phyloP scores from a whole-genome alignment of 148 eudicot species.

The Nepenthes gracilis region DNA sequence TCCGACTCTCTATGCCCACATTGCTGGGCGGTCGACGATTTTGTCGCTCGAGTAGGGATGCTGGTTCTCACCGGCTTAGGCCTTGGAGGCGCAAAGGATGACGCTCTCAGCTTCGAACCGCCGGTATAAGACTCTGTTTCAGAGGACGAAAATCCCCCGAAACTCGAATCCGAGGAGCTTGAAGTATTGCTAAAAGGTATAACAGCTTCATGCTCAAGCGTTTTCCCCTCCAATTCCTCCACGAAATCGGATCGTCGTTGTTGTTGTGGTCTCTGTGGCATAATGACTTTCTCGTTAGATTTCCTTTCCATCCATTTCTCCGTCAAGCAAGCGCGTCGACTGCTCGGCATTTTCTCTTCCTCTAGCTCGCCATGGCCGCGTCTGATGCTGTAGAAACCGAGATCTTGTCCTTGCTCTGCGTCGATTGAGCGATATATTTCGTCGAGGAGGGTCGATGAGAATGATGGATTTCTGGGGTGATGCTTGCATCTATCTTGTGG shows the following conservation, averaged over 20 bases:
- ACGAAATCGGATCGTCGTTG: neutral
- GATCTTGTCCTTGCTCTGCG: neutral
- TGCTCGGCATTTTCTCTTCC: constrained; percentile 18
- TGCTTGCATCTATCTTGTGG: constrained; percentile 13
- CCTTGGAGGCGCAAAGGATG: constrained; percentile 20
- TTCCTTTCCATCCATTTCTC: constrained; percentile 63
- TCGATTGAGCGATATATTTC: constrained; percentile 60
- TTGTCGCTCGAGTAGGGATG: constrained; percentile 3
- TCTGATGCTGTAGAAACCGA: constrained; percentile 8
- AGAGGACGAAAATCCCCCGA: constrained; percentile 38
- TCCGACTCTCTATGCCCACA: neutral
- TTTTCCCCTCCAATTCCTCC: neutral
- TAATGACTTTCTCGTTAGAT: constrained; percentile 6
- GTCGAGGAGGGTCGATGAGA: constrained; percentile 64
- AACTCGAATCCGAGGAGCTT: constrained; percentile 35
- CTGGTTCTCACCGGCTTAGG: constrained; percentile 35
- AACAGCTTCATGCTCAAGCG: constrained; percentile 17
- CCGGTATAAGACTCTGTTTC: constrained; percentile 34
- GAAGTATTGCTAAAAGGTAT: constrained; percentile 45
- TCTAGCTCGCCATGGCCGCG: constrained; percentile 12
- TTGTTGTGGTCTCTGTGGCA: neutral
- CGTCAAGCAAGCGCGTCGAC: constrained; percentile 38
- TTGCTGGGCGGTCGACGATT: neutral
- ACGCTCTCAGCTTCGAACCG: constrained; percentile 9
- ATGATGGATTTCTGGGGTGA: constrained; percentile 31